A percentile compares a stretch with the other conserved stretches of the same genome.
Conservation (phyloP, 2,329 filamentous ascomycete species). For the Apiospora saccharicola region DNA sequence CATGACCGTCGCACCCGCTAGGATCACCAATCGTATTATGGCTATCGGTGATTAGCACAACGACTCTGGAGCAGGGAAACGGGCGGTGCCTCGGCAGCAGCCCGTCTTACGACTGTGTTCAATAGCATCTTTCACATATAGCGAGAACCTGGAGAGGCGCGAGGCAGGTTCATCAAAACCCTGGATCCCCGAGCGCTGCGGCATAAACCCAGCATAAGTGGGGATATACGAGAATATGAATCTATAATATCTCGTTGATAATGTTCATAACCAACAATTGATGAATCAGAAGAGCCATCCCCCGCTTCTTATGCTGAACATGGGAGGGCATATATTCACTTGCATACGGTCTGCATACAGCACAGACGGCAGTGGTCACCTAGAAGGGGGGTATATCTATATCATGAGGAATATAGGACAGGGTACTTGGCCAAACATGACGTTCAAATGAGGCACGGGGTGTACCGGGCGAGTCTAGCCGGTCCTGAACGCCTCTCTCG, state of each 20-base stretch:
- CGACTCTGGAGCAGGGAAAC: not conserved
- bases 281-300: not conserved
- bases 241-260: not conserved
- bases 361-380: not conserved
- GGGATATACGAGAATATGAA: not conserved
- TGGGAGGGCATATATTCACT: not conserved
- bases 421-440: not conserved
- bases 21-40: constrained; percentile 2
- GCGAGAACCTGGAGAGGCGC: not conserved
- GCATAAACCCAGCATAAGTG: not conserved
- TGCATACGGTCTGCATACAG: not conserved
- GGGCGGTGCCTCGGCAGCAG: not conserved
- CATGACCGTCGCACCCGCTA: not conserved
- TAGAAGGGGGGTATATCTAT: not conserved
- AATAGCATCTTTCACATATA: not conserved
- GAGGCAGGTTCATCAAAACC: not conserved
- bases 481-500: not conserved
- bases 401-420: not conserved
- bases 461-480: not conserved
- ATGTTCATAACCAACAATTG: not conserved
- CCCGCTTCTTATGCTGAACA: not conserved
- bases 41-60: not conserved
- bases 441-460: not conserved
- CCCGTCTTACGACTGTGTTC: not conserved
- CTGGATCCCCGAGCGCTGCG: not conserved